Conservation (phyloP, 2,329 filamentous ascomycete genomes). For the Cadophora sp. region DNA sequence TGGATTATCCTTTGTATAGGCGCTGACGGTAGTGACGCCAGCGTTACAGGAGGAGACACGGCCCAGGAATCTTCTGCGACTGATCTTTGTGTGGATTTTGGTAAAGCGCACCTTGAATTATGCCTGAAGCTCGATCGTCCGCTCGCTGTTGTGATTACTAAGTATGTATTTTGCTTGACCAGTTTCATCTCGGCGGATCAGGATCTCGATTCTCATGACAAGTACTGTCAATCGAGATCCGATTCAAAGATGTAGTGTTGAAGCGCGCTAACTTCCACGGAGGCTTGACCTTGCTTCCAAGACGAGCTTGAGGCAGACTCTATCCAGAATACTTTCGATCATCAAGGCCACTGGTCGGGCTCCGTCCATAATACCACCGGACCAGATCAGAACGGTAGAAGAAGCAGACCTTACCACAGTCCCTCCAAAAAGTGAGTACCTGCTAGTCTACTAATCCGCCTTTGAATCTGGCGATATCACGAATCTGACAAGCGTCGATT, state of each 20-base stretch:
- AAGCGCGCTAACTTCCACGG: not conserved
- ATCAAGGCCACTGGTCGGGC: conserved; percentile 78
- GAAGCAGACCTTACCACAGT: conserved; percentile 62
- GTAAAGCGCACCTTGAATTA: conserved; percentile 81
- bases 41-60: conserved; percentile 51
- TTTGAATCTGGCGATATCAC: not conserved
- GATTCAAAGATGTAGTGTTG: not conserved
- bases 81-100: conserved; percentile 70
- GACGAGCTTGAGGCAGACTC: conserved; percentile 68
- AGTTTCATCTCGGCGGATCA: not conserved
- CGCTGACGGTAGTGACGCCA: conserved; percentile 70
- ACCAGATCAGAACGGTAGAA: conserved; percentile 55
- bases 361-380: conserved; percentile 74
- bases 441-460: not conserved
- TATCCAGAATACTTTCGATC: conserved; percentile 76
- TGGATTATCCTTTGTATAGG: conserved; percentile 91
- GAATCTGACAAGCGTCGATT: not conserved
- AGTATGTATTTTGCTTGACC: conserved; percentile 47
- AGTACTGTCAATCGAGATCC: not conserved
- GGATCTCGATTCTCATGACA: not conserved
- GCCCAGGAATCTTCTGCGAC: conserved; percentile 57
- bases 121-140: conserved; percentile 83
- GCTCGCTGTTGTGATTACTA: conserved; percentile 85
- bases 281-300: conserved; percentile 80
- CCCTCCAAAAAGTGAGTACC: conserved; percentile 45